Base-by-base conservation (phyloP, 2,329 filamentous ascomycete species). In the Neonectria ditissima region DNA sequence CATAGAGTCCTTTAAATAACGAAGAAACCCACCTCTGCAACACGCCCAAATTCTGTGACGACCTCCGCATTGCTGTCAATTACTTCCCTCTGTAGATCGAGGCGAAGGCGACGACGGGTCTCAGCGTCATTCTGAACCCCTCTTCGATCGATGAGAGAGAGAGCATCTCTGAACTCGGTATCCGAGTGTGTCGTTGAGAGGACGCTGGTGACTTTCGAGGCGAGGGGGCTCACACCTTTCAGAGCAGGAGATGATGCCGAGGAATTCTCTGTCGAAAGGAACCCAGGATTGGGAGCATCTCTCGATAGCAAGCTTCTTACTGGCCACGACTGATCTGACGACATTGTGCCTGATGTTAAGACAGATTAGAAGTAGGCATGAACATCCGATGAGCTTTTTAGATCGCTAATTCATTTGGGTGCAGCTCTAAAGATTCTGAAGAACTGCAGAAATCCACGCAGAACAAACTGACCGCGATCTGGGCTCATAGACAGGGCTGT, bases 141-240 rank as follows among this genome's bases (percentile, higher is more conserved):
- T 37, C 92, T 87, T 53, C 87, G 82, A 78, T 97, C 95, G 20
- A 98, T 82, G 1, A 96, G 88, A 55, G 87, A 83, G 30, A 99
- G 81, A 14, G 94, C 91, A 82, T 97, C 92, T 68, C 93, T 89
- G 70, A 98, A 97, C 70, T 97, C 95, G 5, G 92, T 86, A 79
- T 98, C 96, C 7, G 94, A 92, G 80, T 97, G 97, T 0, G 95
- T 97, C 2, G 93, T 91, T 4, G 96, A 97, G 52, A 98, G 87
- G 43, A 98, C 91, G 65, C 88, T 90, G 24, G 93, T 92, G 70
- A 97, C 87, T 75, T 96, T 93, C 65, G 91, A 91, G 8, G 92
- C 90, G 32, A 98, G 82, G 8, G 93, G 91, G 77, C 88, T 93
- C 14, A 82, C 73, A 20, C 82, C 74, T 65, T 79, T 86, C 1